Evolutionary conservation across 129 eudicot genomes (phyloP).

Genomic region (Flaveria bidentis): DNA sequence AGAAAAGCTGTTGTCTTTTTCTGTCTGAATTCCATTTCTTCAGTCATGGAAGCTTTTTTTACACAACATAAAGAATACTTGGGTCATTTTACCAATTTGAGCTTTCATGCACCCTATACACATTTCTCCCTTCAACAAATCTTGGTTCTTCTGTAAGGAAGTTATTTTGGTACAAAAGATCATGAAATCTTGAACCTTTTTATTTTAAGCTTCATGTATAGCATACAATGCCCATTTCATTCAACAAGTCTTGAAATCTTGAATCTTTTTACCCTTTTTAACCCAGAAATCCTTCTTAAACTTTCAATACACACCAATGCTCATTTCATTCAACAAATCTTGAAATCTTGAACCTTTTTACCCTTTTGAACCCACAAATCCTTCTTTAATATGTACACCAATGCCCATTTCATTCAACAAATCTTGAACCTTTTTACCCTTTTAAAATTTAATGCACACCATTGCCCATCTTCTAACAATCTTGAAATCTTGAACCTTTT

Average conservation of each 20-base stretch:
- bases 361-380: too few relatives aligned
- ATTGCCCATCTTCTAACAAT: slow-evolving; percentile 7
- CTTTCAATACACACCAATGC: slow-evolving; percentile 10
- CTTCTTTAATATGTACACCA: not conserved
- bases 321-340: not conserved
- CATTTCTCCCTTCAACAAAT: slow-evolving; percentile 25
- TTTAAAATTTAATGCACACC: slow-evolving; percentile 9
- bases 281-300: slow-evolving; percentile 19
- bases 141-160: not conserved
- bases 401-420: slow-evolving; percentile 16
- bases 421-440: not conserved
- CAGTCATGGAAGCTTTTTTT: slow-evolving; percentile 29
- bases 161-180: slow-evolving; percentile 17
- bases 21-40: slow-evolving; percentile 20
- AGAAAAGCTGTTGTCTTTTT: slow-evolving; percentile 26
- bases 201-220: slow-evolving; percentile 13
- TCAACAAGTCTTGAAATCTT: slow-evolving; percentile 14
- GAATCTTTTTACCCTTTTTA: not conserved
- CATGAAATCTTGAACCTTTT: slow-evolving; percentile 1
- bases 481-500: not conserved
- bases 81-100: slow-evolving; percentile 27
- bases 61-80: slow-evolving; percentile 34
- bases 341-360: not conserved
- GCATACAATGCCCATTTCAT: slow-evolving; percentile 14
- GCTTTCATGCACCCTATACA: slow-evolving; percentile 19